A percentile compares a stretch with the other conserved stretches of the same genome.
Evolutionary conservation across 225 moss, liverwort and hornwort genomes (phyloP).

Genomic region (Polytrichum commune): DNA sequence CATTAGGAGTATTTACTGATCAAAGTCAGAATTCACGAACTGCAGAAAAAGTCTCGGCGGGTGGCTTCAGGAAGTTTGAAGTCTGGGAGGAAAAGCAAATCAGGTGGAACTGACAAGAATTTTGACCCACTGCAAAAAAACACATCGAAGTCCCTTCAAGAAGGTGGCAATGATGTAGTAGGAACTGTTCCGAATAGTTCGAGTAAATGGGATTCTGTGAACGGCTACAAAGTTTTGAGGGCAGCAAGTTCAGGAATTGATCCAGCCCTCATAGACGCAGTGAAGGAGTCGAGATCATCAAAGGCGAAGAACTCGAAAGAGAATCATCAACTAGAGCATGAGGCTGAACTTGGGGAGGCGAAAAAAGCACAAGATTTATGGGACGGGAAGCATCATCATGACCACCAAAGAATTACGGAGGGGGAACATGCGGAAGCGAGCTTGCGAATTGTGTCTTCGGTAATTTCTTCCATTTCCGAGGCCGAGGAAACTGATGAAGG

Average conservation of each 20-base stretch:
- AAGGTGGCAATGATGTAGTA: slow-evolving; percentile 6
- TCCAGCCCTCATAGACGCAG: neutral
- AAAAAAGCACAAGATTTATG: slow-evolving; percentile 47
- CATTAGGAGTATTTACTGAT: neutral
- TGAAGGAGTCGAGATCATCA: neutral
- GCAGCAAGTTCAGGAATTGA: slow-evolving; percentile 19
- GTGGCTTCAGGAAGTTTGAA: slow-evolving; percentile 21
- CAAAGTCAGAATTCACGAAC: neutral
- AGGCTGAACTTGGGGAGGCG: slow-evolving; percentile 36
- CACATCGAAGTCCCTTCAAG: slow-evolving; percentile 15
- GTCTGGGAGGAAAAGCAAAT: slow-evolving; percentile 27
- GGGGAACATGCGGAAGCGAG: slow-evolving; percentile 32
- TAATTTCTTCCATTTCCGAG: slow-evolving; percentile 41
- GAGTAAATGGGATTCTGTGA: slow-evolving; percentile 41
- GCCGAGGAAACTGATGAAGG: slow-evolving; percentile 51
- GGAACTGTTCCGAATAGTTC: slow-evolving; percentile 19
- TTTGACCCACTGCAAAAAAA: slow-evolving; percentile 19
- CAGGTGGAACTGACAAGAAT: slow-evolving; percentile 16
- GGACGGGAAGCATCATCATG: slow-evolving; percentile 35
- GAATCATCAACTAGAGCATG: slow-evolving; percentile 8
- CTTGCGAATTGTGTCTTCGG: slow-evolving; percentile 37
- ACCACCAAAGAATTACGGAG: slow-evolving; percentile 11
- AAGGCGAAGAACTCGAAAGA: slow-evolving; percentile 18
- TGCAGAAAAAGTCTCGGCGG: slow-evolving; percentile 42
- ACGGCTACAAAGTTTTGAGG: slow-evolving; percentile 49